Conservation (phyloP, 257 asterid genomes). For the Solanum chilense region DNA sequence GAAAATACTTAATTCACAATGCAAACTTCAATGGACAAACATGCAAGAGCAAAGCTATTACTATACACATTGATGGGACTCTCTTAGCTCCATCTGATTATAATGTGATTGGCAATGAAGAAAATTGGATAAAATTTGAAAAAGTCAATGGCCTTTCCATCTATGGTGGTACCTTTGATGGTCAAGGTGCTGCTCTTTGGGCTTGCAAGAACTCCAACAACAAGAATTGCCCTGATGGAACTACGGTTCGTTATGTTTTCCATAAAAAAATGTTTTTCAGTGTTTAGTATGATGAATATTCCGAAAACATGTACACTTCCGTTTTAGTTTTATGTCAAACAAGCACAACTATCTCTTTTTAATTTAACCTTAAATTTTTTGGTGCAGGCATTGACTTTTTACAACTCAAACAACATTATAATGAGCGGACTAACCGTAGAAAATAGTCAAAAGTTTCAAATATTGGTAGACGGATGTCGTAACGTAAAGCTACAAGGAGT, state of each 20-base stretch:
- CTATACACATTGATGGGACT: not conserved
- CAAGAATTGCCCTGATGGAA: not conserved
- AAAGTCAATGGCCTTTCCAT: not conserved
- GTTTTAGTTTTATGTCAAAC: not conserved
- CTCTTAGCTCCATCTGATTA: not conserved
- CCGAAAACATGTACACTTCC: no score
- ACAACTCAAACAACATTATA: no score
- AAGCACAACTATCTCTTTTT: not conserved
- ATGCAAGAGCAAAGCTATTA: not conserved
- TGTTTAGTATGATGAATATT: not conserved
- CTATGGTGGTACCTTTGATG: not conserved
- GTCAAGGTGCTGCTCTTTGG: not conserved
- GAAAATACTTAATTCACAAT: no score
- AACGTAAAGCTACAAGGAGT: not conserved
- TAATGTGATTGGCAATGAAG: not conserved
- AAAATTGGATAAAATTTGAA: not conserved
- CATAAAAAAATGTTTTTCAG: no score
- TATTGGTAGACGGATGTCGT: constrained; percentile 2
- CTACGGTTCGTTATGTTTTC: not conserved
- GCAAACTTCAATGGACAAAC: not conserved
- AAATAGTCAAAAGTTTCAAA: no score
- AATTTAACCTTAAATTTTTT: not conserved
- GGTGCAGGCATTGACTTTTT: not conserved
- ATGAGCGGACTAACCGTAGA: no score
- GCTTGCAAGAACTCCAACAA: not conserved